Evolutionary conservation across 768 basidiomycete species (phyloP).

Genomic region (Lentinula sp.): DNA sequence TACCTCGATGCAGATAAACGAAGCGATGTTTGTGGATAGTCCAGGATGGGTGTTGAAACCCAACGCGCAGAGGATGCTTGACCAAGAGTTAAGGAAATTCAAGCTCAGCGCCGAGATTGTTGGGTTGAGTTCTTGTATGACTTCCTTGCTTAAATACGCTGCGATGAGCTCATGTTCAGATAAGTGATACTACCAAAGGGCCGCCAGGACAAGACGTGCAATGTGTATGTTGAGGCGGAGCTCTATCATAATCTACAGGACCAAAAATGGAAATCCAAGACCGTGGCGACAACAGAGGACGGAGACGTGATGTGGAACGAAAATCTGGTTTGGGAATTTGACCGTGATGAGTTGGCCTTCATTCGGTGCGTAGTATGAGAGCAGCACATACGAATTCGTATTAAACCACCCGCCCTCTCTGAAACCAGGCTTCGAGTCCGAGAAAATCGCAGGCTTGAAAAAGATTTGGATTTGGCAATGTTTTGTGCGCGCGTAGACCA

Average conservation of each 20-base stretch:
- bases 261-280: slow-evolving; percentile 37
- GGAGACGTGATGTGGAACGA: slow-evolving; percentile 39
- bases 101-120: slow-evolving; percentile 27
- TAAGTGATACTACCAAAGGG: slow-evolving; percentile 42
- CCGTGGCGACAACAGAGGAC: slow-evolving; percentile 26
- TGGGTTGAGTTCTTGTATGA: slow-evolving; percentile 40
- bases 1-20: slow-evolving; percentile 52
- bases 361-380: slow-evolving; percentile 31
- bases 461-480: slow-evolving; percentile 38
- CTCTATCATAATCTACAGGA: slow-evolving; percentile 34
- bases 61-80: slow-evolving; percentile 14
- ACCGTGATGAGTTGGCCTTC: slow-evolving; percentile 46
- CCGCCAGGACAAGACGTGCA: slow-evolving; percentile 28
- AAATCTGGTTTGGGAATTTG: slow-evolving; percentile 43
- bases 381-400: too few species aligned
- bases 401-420: too few species aligned
- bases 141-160: neutral
- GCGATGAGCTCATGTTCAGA: neutral
- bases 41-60: slow-evolving; percentile 53
- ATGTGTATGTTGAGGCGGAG: slow-evolving; percentile 38
- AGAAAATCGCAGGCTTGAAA: slow-evolving; percentile 32
- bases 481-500: slow-evolving; percentile 49
- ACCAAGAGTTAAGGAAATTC: slow-evolving; percentile 10
- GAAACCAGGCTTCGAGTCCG: slow-evolving; percentile 9
- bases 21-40: slow-evolving; percentile 54